Conservation (phyloP, 2,329 filamentous ascomycete species). For the Trichoderma sp. region DNA sequence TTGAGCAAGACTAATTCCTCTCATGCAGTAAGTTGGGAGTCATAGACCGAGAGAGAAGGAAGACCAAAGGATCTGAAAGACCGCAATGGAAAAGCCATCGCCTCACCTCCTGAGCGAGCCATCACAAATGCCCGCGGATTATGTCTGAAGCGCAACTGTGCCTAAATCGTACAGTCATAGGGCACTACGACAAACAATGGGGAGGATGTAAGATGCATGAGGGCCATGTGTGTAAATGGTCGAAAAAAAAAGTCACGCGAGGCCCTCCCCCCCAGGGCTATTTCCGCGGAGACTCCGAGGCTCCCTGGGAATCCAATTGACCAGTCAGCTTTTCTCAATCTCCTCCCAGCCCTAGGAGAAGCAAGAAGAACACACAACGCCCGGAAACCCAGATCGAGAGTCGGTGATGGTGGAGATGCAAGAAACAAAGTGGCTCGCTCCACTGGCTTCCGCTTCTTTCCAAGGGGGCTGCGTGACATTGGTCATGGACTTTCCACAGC, state of each 20-base stretch:
- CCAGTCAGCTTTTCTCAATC: constrained; percentile 14
- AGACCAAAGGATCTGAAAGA: background rate
- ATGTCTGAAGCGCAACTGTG: background rate
- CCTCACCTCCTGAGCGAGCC: background rate
- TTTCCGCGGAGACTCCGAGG: constrained; percentile 24
- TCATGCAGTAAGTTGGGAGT: constrained; percentile 18
- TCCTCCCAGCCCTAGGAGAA: background rate
- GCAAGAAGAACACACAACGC: background rate
- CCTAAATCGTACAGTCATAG: background rate
- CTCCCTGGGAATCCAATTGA: background rate
- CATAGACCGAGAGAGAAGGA: no score
- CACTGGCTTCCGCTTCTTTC: background rate
- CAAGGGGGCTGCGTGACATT: no score
- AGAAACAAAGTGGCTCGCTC: constrained; percentile 1
- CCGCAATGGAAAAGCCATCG: background rate
- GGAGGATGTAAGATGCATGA: background rate
- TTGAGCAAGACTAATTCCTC: background rate
- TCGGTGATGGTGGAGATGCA: constrained; percentile 22
- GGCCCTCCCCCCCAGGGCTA: background rate
- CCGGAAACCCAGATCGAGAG: background rate
- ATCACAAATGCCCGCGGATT: constrained; percentile 2
- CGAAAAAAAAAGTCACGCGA: constrained; percentile 1
- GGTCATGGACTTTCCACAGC: no score
- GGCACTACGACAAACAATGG: background rate
- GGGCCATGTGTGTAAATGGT: no score